A percentile compares a stretch with the other conserved stretches of the same genome.
Evolutionary conservation across 352 stramenopile species (phyloP).

Genomic region (Globisporangium middletonii): DNA sequence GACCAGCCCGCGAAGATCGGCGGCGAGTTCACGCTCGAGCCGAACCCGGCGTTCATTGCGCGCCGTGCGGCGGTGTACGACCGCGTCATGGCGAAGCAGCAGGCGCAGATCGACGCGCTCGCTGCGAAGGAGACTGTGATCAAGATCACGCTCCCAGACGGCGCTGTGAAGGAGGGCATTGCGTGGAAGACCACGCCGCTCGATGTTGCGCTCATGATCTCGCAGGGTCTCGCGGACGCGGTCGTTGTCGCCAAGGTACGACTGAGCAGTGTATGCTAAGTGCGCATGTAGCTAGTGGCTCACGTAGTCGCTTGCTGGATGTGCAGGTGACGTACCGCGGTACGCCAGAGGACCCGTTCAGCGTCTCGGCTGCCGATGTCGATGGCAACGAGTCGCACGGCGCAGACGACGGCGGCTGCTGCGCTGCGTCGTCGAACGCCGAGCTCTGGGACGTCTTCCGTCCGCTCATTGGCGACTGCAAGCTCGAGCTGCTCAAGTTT

Average conservation of each 20-base stretch:
- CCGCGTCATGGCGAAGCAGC: conserved; percentile 65
- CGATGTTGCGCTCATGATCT: conserved; percentile 94
- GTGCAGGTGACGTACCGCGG: conserved; percentile 83
- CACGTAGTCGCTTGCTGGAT: neutral
- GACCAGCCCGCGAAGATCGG: conserved; percentile 69
- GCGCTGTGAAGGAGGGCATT: conserved; percentile 87
- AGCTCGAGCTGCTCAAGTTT: conserved; percentile 98
- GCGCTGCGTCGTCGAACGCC: conserved; percentile 47
- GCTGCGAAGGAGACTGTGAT: conserved; percentile 90
- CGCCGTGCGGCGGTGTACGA: conserved; percentile 85
- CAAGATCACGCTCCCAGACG: conserved; percentile 96
- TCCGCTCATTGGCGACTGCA: conserved; percentile 95
- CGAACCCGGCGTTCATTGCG: conserved; percentile 82
- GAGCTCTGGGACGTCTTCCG: conserved; percentile 97
- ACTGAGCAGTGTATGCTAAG: neutral
- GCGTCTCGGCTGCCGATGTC: conserved; percentile 79
- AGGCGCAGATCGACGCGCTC: conserved; percentile 59
- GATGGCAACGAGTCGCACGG: conserved; percentile 79
- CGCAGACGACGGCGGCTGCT: conserved; percentile 38
- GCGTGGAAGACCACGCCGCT: conserved; percentile 95
- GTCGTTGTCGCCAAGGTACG: conserved; percentile 79
- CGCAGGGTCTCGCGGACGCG: conserved; percentile 92
- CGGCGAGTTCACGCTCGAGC: conserved; percentile 66
- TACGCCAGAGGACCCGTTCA: conserved; percentile 64
- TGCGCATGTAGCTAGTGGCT: neutral